A percentile compares a stretch with the other conserved stretches of the same genome.
These are phyloP conservation scores for Saccharomycopsis phalli DNA, from an alignment of 1,139 yeast species.

Conservation along the genomic window DNA sequence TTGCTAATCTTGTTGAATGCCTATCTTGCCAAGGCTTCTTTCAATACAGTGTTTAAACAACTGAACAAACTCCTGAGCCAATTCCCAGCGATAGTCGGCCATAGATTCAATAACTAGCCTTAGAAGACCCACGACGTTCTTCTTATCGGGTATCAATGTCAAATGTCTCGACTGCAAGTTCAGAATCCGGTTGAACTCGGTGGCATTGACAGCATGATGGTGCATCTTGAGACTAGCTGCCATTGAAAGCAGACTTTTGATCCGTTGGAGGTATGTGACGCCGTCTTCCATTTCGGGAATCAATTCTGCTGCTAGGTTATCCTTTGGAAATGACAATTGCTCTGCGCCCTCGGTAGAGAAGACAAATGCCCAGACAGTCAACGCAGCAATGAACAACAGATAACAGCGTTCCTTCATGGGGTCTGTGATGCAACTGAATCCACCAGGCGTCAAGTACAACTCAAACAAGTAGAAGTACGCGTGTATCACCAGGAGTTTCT, in stretches of 20 bases:
- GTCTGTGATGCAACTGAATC: conserved; percentile 20
- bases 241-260: conserved; percentile 32
- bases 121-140: conserved; percentile 48
- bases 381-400: conserved; percentile 42
- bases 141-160: conserved; percentile 34
- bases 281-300: conserved; percentile 16
- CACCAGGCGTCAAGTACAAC: conserved; percentile 29
- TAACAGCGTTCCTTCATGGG: conserved; percentile 36
- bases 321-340: conserved; percentile 21
- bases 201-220: no score
- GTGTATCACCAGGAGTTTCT: conserved; percentile 46
- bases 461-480: conserved; percentile 58
- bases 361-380: conserved; percentile 53
- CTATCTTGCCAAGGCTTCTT: conserved; percentile 45
- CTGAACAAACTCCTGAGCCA: conserved; percentile 50
- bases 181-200: conserved; percentile 19
- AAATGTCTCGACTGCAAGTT: conserved; percentile 27
- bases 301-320: conserved; percentile 20
- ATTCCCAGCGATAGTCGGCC: conserved; percentile 46
- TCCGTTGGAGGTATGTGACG: conserved; percentile 29
- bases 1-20: no score
- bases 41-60: conserved; percentile 49
- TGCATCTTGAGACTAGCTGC: conserved; percentile 25
- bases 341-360: conserved; percentile 51
- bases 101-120: conserved; percentile 39